phyloP scores from a whole-genome alignment of 1,284 basidiomycete genomes.

The Microbotryum saponariae region DNA sequence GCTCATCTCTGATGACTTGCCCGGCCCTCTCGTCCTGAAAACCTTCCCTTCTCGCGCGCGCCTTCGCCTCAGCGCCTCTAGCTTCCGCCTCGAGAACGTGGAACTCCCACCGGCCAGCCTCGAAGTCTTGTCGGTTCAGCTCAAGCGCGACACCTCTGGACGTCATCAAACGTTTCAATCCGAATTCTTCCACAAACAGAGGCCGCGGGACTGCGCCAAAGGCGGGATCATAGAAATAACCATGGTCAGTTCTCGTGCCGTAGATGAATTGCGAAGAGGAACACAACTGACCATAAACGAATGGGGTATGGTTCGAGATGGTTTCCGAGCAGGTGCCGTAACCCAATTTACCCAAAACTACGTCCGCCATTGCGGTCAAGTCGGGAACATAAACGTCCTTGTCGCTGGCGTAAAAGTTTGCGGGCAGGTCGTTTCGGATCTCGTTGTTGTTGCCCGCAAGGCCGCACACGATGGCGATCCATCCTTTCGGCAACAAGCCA shows the following conservation, averaged over 20 bases:
- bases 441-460: slow-evolving; percentile 45
- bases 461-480: slow-evolving; percentile 71
- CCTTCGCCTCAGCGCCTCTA: slow-evolving; percentile 16
- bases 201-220: slow-evolving; percentile 55
- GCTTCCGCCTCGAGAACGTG: slow-evolving; percentile 27
- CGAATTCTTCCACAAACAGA: slow-evolving; percentile 69
- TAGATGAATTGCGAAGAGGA: neutral
- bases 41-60: slow-evolving; percentile 11
- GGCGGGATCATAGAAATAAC: neutral
- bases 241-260: neutral
- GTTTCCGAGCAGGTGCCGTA: slow-evolving; percentile 39
- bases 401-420: slow-evolving; percentile 64
- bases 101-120: slow-evolving; percentile 26
- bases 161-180: slow-evolving; percentile 56
- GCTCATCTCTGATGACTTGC: slow-evolving; percentile 17
- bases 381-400: slow-evolving; percentile 71
- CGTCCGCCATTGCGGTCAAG: slow-evolving; percentile 61
- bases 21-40: slow-evolving; percentile 24
- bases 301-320: slow-evolving; percentile 32
- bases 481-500: slow-evolving; percentile 52
- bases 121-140: slow-evolving; percentile 25
- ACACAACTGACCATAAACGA: slow-evolving; percentile 29
- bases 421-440: slow-evolving; percentile 49
- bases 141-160: slow-evolving; percentile 20
- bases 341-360: slow-evolving; percentile 63